These are phyloP conservation scores for Medicago lupulina DNA, from an alignment of 306 rosid genomes.

Conservation along the genomic window DNA sequence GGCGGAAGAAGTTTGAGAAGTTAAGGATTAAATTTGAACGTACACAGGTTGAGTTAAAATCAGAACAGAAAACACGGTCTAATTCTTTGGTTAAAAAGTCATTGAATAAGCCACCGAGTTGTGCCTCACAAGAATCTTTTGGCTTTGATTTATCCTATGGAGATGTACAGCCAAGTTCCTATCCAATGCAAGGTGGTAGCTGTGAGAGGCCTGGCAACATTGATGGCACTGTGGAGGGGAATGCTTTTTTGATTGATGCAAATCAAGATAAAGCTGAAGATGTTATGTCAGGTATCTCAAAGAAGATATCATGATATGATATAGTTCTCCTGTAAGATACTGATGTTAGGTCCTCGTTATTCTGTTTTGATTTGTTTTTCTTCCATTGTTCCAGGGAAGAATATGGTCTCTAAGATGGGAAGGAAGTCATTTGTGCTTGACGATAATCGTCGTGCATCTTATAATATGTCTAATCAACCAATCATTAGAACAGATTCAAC, in stretches of 20 bases:
- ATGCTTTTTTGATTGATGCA: slow-evolving; percentile 67
- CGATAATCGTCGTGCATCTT: slow-evolving; percentile 81
- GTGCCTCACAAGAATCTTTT: slow-evolving; percentile 73
- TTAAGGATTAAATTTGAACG: slow-evolving; percentile 59
- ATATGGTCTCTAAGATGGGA: slow-evolving; percentile 69
- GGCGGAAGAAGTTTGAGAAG: slow-evolving; percentile 80
- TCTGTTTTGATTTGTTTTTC: slow-evolving; percentile 41
- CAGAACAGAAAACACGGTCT: slow-evolving; percentile 66
- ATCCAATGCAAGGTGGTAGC: slow-evolving; percentile 60
- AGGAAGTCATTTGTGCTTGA: slow-evolving; percentile 69
- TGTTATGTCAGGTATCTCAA: slow-evolving; percentile 66
- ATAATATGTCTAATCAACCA: slow-evolving; percentile 65
- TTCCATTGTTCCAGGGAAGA: slow-evolving; percentile 66
- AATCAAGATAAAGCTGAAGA: slow-evolving; percentile 82
- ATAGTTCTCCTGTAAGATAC: not conserved
- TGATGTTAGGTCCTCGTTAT: slow-evolving; percentile 25
- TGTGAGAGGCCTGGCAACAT: slow-evolving; percentile 67
- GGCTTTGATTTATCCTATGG: slow-evolving; percentile 88
- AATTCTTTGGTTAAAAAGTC: slow-evolving; percentile 71
- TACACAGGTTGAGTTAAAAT: slow-evolving; percentile 70
- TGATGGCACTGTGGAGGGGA: slow-evolving; percentile 70
- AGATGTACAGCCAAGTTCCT: slow-evolving; percentile 63
- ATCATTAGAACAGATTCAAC: slow-evolving; percentile 70
- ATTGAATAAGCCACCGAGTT: slow-evolving; percentile 67
- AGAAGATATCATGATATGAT: slow-evolving; percentile 18